Conservation (phyloP, 2,329 filamentous ascomycete species). For the Arthrobotrys megalospora region DNA sequence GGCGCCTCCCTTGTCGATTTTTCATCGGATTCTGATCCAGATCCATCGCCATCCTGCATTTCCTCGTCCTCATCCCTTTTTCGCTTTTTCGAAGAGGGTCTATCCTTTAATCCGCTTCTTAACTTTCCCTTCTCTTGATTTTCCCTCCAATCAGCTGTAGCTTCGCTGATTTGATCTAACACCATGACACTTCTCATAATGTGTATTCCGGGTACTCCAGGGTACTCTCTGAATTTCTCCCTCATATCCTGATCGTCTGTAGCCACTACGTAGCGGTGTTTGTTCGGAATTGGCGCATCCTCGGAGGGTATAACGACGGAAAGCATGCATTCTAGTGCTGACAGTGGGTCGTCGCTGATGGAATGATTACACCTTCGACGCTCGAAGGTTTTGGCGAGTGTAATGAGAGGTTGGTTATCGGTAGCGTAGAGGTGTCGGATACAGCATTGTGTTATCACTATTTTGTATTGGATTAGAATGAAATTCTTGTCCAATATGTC, state of each 20-base stretch:
- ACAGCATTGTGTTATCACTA: constrained; percentile 83
- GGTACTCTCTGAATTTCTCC: constrained; percentile 76
- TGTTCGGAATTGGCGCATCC: constrained; percentile 72
- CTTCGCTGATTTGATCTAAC: constrained; percentile 81
- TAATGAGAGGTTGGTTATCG: constrained; percentile 75
- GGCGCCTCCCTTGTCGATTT: constrained; percentile 25
- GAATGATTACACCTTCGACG: constrained; percentile 84
- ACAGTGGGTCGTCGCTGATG: constrained; percentile 79
- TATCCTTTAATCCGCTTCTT: constrained; percentile 76
- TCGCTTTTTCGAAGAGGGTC: constrained; percentile 62
- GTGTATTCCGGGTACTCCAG: constrained; percentile 83
- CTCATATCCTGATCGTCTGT: constrained; percentile 79
- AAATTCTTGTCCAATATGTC: constrained; percentile 38
- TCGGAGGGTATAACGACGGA: constrained; percentile 82
- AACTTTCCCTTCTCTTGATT: constrained; percentile 83
- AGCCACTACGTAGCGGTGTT: constrained; percentile 83
- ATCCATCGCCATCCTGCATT: constrained; percentile 52
- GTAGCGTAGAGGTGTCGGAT: constrained; percentile 82
- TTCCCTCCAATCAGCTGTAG: constrained; percentile 76
- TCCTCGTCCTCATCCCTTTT: constrained; percentile 63
- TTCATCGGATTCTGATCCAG: constrained; percentile 65
- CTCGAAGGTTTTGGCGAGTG: constrained; percentile 81
- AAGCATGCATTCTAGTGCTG: constrained; percentile 78
- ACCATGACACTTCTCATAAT: constrained; percentile 85
- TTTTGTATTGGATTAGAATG: constrained; percentile 53